Base-by-base conservation (phyloP, 2,329 filamentous ascomycete genomes). In the Clonostachys rhizophaga region DNA sequence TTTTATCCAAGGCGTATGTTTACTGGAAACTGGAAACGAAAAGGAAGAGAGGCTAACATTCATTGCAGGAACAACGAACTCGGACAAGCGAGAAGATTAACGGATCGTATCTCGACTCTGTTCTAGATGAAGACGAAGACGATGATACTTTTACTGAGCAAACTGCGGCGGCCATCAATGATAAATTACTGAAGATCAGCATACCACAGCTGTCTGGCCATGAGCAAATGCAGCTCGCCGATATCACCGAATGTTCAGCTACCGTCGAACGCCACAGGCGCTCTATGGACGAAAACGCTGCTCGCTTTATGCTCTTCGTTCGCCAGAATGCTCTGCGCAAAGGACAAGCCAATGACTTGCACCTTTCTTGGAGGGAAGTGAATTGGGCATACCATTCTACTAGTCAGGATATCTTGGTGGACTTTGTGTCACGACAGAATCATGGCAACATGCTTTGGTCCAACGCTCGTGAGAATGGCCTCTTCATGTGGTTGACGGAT, bases 401-500 rank as follows among this genome's bases (percentile, higher is more conserved):
- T 11, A 89, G 90, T 50, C 94, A 99, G 65, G 92, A 97, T 60
- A 91, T 97, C 37, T 71, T 97, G 16, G 74, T 87, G 1, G 89
- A 96, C 62, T 84, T 96, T 56, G 86, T 96, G 10, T 83, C 84
- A 11, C 75, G 81, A 17, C 89, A 95, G 57, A 91, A 87, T 55
- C 86, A 91, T 52, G 86, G 86, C 2, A 85, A 81, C 49, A 76
- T 97, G 70, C 71, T 86, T 7, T 99, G 94, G 94, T 80, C 87
- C 52, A 79, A 91, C 56, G 94, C 92, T 2, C 79, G 87, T 42
- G 87, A 95, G 61, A 89, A 87, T 54, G 94, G 94, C 11, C 77
- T 97, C 47, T 96, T 96, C 60, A 92, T 96, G 84, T 99, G 94
- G 92, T 76, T 99, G 52, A 81, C 83, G 1, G 91, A 96, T 63